Conservation (phyloP, 345 rosid genomes). For the Orychophragmus violaceus region DNA sequence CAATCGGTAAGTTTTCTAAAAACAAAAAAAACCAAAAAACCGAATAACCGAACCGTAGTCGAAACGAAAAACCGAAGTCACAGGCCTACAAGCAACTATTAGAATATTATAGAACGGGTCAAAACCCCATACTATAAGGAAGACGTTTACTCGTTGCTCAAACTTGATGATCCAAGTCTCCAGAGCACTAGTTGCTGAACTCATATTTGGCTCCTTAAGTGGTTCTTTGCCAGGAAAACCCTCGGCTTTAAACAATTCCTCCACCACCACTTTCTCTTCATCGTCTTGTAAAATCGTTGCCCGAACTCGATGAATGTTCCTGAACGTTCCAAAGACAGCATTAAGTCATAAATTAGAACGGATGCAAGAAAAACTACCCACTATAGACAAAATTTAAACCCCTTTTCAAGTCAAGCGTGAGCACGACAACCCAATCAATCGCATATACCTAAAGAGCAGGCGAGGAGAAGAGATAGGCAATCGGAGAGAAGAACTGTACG, state of each 20-base stretch:
- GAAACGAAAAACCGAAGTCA: too few species aligned
- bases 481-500: slow-evolving; percentile 27
- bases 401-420: too few species aligned
- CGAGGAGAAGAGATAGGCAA: slow-evolving; percentile 30
- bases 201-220: slow-evolving; percentile 18
- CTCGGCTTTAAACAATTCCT: slow-evolving; percentile 56
- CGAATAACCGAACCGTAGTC: too few species aligned
- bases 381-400: too few species aligned
- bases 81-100: too few species aligned
- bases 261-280: slow-evolving; percentile 65
- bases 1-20: too few species aligned
- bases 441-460: slow-evolving; percentile 32
- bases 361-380: too few species aligned
- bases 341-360: not conserved
- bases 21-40: too few species aligned
- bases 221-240: slow-evolving; percentile 29
- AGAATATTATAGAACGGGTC: not conserved
- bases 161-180: slow-evolving; percentile 61
- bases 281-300: slow-evolving; percentile 61
- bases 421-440: not conserved
- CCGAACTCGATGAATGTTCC: slow-evolving; percentile 41
- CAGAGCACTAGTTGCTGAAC: slow-evolving; percentile 33
- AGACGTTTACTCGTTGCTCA: slow-evolving; percentile 67
- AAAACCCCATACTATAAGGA: slow-evolving; percentile 54
- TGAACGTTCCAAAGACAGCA: not conserved